Conservation (phyloP, 176 grass and related monocot species). For the Thalia dealbata region DNA sequence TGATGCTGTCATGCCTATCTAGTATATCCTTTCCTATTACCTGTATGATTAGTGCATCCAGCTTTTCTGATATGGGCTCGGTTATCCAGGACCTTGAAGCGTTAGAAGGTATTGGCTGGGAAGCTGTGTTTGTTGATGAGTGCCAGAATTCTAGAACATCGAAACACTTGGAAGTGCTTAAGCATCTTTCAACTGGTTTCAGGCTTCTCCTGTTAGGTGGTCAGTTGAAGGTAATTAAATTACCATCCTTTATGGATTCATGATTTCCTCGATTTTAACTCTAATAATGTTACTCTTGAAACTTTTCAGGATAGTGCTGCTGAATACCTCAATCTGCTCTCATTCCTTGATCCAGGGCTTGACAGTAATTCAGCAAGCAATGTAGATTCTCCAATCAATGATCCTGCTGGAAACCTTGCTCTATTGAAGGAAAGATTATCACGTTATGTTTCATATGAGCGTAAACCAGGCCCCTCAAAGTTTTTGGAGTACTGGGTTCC, state of each 20-base stretch:
- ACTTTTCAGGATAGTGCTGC: conserved; percentile 66
- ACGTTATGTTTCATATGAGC: conserved; percentile 45
- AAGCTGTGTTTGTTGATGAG: conserved; percentile 62
- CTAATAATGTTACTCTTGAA: conserved; percentile 23
- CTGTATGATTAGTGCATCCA: conserved; percentile 11
- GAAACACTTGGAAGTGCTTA: conserved; percentile 59
- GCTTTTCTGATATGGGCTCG: background rate
- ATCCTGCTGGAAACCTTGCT: conserved; percentile 37
- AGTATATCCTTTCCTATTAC: conserved; percentile 13
- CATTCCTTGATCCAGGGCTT: conserved; percentile 55
- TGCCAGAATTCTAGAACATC: conserved; percentile 64
- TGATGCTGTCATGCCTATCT: background rate
- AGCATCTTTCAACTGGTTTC: conserved; percentile 52
- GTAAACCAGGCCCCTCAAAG: conserved; percentile 59
- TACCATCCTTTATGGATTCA: background rate
- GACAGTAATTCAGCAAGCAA: conserved; percentile 9
- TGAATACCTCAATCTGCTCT: conserved; percentile 65
- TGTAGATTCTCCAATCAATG: conserved; percentile 28
- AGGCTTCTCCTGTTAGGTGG: conserved; percentile 61
- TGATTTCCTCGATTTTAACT: conserved; percentile 4
- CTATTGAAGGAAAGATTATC: conserved; percentile 52
- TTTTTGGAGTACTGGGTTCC: conserved; percentile 89
- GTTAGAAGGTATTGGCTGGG: conserved; percentile 52
- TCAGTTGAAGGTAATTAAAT: conserved; percentile 41
- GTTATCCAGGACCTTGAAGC: conserved; percentile 45